These are phyloP conservation scores for Dillenia turbinata DNA, from an alignment of 164 flowering plant species.

Conservation along the genomic window DNA sequence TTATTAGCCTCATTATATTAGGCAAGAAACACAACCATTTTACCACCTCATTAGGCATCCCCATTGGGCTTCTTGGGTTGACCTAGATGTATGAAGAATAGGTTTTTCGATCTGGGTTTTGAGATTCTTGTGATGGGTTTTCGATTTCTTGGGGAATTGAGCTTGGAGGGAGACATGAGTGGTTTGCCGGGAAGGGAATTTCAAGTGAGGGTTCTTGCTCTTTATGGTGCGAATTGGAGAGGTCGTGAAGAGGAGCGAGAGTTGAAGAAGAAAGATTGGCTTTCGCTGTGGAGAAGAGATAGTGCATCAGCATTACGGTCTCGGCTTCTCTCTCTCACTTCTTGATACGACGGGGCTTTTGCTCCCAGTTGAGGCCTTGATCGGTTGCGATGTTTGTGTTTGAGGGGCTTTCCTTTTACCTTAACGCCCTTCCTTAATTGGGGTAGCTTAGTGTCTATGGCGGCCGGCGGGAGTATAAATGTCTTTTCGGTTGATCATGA, in stretches of 20 bases:
- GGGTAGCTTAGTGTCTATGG: too few relatives aligned
- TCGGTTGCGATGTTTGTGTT: too few relatives aligned
- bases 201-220: constrained; percentile 11
- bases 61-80: constrained; percentile 72
- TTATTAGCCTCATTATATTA: constrained; percentile 12
- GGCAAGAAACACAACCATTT: constrained; percentile 47
- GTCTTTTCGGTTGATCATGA: too few relatives aligned
- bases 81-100: constrained; percentile 55
- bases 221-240: constrained; percentile 13
- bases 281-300: constrained; percentile 23
- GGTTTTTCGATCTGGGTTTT: constrained; percentile 24
- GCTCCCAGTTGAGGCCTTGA: too few relatives aligned
- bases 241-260: constrained; percentile 23
- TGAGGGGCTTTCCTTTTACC: too few relatives aligned
- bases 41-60: too few relatives aligned
- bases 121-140: constrained; percentile 11
- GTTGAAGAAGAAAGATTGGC: constrained; percentile 25
- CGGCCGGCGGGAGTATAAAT: too few relatives aligned
- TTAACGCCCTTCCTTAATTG: too few relatives aligned
- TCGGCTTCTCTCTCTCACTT: not conserved
- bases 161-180: constrained; percentile 30
- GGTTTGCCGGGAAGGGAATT: constrained; percentile 9
- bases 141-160: constrained; percentile 23
- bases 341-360: too few relatives aligned
- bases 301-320: constrained; percentile 31